Conservation (phyloP, 768 basidiomycete species). For the Epithele typhae region DNA sequence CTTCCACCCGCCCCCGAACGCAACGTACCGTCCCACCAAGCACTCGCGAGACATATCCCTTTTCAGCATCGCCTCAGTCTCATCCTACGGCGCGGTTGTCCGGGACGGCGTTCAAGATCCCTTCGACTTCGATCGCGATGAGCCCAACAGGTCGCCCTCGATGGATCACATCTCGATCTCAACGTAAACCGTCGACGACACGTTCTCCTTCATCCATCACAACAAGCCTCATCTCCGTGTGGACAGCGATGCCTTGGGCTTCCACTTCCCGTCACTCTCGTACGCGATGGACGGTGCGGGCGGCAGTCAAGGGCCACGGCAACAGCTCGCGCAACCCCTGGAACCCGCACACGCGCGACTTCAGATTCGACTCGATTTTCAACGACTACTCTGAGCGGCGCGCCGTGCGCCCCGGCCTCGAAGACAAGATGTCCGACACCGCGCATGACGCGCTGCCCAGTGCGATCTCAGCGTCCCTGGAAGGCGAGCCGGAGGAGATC, state of each 20-base stretch:
- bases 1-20: conserved; percentile 55
- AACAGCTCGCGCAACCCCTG: conserved; percentile 52
- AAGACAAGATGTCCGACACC: conserved; percentile 85
- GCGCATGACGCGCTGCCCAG: conserved; percentile 49
- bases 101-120: conserved; percentile 63
- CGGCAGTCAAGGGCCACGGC: no score
- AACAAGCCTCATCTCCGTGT: conserved; percentile 46
- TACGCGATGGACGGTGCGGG: conserved; percentile 46
- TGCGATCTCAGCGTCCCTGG: conserved; percentile 64
- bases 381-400: conserved; percentile 58
- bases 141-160: conserved; percentile 53
- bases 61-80: conserved; percentile 75
- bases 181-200: conserved; percentile 60
- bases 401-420: conserved; percentile 66
- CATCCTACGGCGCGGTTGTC: conserved; percentile 69
- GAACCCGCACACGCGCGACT: conserved; percentile 52
- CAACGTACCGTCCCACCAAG: conserved; percentile 17
- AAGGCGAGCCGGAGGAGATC: conserved; percentile 31
- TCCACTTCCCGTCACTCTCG: conserved; percentile 66
- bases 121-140: conserved; percentile 54
- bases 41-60: conserved; percentile 54
- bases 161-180: conserved; percentile 45
- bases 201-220: conserved; percentile 60
- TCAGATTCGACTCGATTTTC: conserved; percentile 59
- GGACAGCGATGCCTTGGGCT: conserved; percentile 74